These are phyloP conservation scores for Serendipita sp. DNA, from an alignment of 768 basidiomycete genomes.

Conservation along the genomic window DNA sequence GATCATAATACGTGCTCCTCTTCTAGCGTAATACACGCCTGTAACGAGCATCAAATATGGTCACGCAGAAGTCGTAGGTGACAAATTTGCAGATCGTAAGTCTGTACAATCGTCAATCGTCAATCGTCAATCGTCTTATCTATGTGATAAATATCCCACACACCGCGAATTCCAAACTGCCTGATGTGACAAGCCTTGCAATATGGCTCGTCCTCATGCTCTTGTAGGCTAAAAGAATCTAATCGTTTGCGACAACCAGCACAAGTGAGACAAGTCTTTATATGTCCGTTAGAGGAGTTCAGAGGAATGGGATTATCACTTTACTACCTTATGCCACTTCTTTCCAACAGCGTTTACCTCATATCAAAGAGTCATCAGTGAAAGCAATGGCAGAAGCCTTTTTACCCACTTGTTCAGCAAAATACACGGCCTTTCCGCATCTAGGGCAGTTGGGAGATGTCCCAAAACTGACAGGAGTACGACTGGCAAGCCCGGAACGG, in stretches of 20 bases:
- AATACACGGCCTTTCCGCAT: conserved; percentile 66
- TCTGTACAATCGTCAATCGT: not conserved
- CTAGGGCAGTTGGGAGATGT: conserved; percentile 41
- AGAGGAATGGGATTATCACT: too few relatives aligned
- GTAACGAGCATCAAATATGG: not conserved
- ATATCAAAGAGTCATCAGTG: not conserved
- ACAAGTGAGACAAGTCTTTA: conserved; percentile 7
- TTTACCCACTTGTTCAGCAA: conserved; percentile 55
- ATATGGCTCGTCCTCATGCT: conserved; percentile 7
- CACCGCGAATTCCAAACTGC: not conserved
- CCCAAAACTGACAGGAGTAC: conserved; percentile 7
- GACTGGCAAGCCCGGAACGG: not conserved
- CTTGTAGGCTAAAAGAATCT: conserved; percentile 3
- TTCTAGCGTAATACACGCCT: not conserved
- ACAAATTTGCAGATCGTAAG: not conserved
- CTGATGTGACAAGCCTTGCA: not conserved
- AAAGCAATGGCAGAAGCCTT: not conserved
- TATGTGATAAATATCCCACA: not conserved
- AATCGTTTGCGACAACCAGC: not conserved
- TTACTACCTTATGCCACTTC: conserved; percentile 9
- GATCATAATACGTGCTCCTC: not conserved
- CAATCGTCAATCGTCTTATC: too few relatives aligned
- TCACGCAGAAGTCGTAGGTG: not conserved
- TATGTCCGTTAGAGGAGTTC: not conserved
- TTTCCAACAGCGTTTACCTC: conserved; percentile 7